These are phyloP conservation scores for Pholiota molesta DNA, from an alignment of 768 basidiomycete species.

Conservation along the genomic window DNA sequence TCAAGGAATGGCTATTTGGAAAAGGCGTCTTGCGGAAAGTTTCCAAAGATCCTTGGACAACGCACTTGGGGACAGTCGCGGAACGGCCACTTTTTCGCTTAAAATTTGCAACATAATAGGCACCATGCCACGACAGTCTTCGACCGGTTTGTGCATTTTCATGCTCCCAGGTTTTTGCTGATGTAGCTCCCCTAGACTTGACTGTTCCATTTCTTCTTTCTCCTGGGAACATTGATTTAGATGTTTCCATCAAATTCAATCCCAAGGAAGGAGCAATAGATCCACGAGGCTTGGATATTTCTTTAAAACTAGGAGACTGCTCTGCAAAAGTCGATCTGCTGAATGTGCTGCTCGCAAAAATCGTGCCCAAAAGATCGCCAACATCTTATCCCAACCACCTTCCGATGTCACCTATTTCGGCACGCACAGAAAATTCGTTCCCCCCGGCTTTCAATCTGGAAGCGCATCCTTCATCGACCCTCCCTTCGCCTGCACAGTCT, in stretches of 20 bases:
- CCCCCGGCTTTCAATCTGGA: slow-evolving; percentile 21
- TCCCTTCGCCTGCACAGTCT: slow-evolving; percentile 29
- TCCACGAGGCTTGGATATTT: slow-evolving; percentile 51
- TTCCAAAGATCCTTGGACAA: slow-evolving; percentile 68
- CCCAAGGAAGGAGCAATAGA: slow-evolving; percentile 59
- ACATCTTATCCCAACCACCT: slow-evolving; percentile 1
- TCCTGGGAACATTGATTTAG: slow-evolving; percentile 46
- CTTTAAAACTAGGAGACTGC: slow-evolving; percentile 48
- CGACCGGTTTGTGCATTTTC: slow-evolving; percentile 31
- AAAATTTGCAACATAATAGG: slow-evolving; percentile 51
- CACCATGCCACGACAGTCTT: slow-evolving; percentile 32
- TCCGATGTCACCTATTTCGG: slow-evolving; percentile 12
- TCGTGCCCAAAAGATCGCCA: slow-evolving; percentile 20
- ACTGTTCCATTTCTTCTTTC: slow-evolving; percentile 46
- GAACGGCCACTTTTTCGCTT: slow-evolving; percentile 54
- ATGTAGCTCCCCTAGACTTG: slow-evolving; percentile 15
- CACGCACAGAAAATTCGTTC: slow-evolving; percentile 16
- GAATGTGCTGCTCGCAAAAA: slow-evolving; percentile 32
- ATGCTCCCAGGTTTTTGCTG: not conserved
- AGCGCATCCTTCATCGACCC: slow-evolving; percentile 17
- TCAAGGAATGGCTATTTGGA: slow-evolving; percentile 66
- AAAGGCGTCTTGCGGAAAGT: slow-evolving; percentile 59
- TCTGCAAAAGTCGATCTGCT: slow-evolving; percentile 50
- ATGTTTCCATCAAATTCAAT: slow-evolving; percentile 56
- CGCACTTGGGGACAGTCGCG: slow-evolving; percentile 67